phyloP scores from a whole-genome alignment of 352 stramenopile species.

The Phytophthora fragariae region DNA sequence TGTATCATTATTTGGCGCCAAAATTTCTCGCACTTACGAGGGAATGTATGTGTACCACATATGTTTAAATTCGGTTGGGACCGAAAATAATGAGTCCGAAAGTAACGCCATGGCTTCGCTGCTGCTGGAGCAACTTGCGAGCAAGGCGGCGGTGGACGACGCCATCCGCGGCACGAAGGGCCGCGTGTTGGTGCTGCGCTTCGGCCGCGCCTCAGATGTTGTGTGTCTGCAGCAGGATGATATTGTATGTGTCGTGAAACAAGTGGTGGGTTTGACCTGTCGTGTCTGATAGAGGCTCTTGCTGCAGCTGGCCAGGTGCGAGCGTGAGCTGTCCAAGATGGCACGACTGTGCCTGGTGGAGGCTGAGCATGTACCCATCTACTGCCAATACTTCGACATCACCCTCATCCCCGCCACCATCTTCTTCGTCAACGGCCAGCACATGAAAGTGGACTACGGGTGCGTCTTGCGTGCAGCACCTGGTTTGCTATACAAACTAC shows the following conservation, averaged over 20 bases:
- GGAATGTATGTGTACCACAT: background rate
- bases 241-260: constrained; percentile 55
- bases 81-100: background rate
- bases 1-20: constrained; percentile 32
- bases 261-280: background rate
- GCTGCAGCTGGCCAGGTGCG: constrained; percentile 70
- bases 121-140: constrained; percentile 69
- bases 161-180: constrained; percentile 83
- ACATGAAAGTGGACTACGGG: constrained; percentile 92
- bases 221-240: constrained; percentile 89
- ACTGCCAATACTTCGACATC: constrained; percentile 91
- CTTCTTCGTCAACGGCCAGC: constrained; percentile 90
- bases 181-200: constrained; percentile 86
- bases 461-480: constrained; percentile 31
- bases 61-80: background rate
- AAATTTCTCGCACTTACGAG: constrained; percentile 18
- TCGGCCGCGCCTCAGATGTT: constrained; percentile 67
- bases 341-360: constrained; percentile 79
- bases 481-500: background rate
- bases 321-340: constrained; percentile 85
- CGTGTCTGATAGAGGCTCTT: background rate
- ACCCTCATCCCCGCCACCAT: constrained; percentile 86
- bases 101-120: constrained; percentile 65
- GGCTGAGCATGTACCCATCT: constrained; percentile 75
- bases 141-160: constrained; percentile 76